Conservation (phyloP, 208 protist species). For the Tetramitus jugosus region DNA sequence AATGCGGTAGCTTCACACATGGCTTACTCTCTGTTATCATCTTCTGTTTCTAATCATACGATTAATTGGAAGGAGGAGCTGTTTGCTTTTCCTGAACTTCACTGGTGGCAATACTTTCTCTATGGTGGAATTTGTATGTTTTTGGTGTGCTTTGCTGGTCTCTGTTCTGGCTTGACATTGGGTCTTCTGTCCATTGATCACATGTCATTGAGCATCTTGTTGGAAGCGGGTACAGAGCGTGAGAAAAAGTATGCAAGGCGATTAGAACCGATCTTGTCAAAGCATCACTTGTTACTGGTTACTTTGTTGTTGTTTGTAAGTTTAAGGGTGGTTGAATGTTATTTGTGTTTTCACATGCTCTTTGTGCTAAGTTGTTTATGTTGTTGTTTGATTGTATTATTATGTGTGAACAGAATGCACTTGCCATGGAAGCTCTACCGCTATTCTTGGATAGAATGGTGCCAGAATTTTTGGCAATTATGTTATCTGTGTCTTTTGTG, state of each 20-base stretch:
- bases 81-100: too few relatives aligned
- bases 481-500: slow-evolving; percentile 47
- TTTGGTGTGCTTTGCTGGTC: slow-evolving; percentile 38
- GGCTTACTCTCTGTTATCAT: too few relatives aligned
- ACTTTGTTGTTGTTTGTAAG: slow-evolving; percentile 60
- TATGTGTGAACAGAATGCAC: slow-evolving; percentile 40
- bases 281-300: slow-evolving; percentile 54
- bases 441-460: slow-evolving; percentile 48
- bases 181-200: slow-evolving; percentile 52
- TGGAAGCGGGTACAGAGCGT: not conserved
- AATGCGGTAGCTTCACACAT: too few relatives aligned
- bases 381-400: not conserved
- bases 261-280: slow-evolving; percentile 49
- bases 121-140: too few relatives aligned
- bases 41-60: too few relatives aligned
- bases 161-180: slow-evolving; percentile 55
- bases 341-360: too few relatives aligned
- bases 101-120: too few relatives aligned
- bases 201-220: slow-evolving; percentile 39
- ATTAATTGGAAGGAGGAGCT: too few relatives aligned
- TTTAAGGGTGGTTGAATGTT: too few relatives aligned
- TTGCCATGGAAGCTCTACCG: slow-evolving; percentile 47
- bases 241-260: slow-evolving; percentile 43
- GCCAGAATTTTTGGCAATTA: slow-evolving; percentile 30
- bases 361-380: not conserved